Evolutionary conservation across 441 rosid species (phyloP), one percentile per base, ranked within the genome.

Genomic region (Mallotus japonicus): DNA sequence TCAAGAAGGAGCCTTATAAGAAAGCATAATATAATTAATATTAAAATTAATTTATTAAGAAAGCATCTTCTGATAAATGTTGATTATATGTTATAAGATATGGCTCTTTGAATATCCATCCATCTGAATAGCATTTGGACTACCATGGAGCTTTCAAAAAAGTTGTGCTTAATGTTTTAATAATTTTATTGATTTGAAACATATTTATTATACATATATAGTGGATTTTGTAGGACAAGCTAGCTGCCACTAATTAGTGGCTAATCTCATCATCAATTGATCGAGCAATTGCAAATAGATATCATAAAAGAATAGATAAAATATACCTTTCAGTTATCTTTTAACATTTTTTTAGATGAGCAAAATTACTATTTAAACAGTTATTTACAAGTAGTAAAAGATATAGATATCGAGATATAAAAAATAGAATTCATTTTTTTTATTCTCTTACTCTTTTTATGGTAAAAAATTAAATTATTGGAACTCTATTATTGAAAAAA

Each of bases 151-250:
- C 79, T 78, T 60, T 58, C 63, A 65, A 32, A 62, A 82, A 82
- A 62, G 70, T 66, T 71, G 74, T 62, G 77, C 76, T 72, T 70
- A 34, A 17, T 75, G 75, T 70, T 82, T 58, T 67, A 70, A 24
- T 67, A 77, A 13, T 78, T 70, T 69, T 22, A 16, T 32, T 47
- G 17, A 50, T 68, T n/a, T 34, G 14, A 62, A 67, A 55, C 37
- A 37, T 37, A 37, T 28, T 28, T 28, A 28, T 28, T 28, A 28
- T 37, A 37, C 6, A 6, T 37, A 37, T 37, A 37, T 37, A 73
- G 79, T 79, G 74, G 76, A 42, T 56, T 32, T 67, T 69, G 16
- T 13, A 62, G 53, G 62, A 37, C 56, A 55, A 57, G 14, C 75
- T 37, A 57, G 14, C 75, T 37, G 6, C 40, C 73, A 75, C 40